Percentiles rank a stretch among this genome's conserved stretches.
Conservation (phyloP, 345 rosid species). For the Eucalyptus lansdowneana region DNA sequence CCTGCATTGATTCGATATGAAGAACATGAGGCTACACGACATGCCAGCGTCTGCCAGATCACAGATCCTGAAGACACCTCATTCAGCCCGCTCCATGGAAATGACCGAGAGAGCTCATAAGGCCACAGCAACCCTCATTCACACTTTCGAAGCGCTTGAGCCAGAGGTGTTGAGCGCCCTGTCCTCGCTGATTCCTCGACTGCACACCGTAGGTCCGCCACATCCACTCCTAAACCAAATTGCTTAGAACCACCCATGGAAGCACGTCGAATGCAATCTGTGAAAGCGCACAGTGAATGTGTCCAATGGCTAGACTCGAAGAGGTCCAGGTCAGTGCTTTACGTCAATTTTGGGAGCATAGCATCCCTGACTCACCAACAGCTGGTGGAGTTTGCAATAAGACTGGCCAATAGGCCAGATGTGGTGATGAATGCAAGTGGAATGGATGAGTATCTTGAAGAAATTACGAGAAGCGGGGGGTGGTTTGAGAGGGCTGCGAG, state of each 20-base stretch:
- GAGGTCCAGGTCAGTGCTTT: background rate
- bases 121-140: background rate
- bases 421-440: conserved; percentile 19
- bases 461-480: conserved; percentile 7
- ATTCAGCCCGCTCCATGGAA: background rate
- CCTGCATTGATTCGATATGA: background rate
- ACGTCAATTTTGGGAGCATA: background rate
- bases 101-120: background rate
- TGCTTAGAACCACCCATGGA: background rate
- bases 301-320: background rate
- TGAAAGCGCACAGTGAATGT: background rate
- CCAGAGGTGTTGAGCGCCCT: background rate
- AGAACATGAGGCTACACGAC: background rate
- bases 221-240: background rate
- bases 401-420: conserved; percentile 40
- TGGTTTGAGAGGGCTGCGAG: background rate
- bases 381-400: conserved; percentile 37
- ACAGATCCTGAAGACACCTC: background rate
- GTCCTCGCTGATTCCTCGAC: background rate
- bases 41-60: background rate
- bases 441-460: conserved; percentile 7
- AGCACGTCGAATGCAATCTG: background rate
- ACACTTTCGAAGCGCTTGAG: background rate
- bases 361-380: background rate
- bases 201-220: background rate